Evolutionary conservation across 257 asterid genomes (phyloP).

Genomic region (Coffea canephora): DNA sequence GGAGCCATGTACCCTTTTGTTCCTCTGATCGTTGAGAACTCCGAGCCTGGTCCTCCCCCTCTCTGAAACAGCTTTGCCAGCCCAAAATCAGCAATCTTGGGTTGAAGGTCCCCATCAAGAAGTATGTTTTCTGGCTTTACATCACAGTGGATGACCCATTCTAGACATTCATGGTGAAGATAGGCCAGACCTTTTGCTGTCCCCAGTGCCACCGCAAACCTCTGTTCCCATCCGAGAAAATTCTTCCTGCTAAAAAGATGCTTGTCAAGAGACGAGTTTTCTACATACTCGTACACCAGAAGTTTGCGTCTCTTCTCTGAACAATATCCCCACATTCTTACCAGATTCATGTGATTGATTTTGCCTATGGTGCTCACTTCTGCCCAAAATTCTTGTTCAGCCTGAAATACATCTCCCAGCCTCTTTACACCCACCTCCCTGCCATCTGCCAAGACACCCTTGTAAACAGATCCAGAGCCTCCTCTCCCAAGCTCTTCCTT

Average conservation of each 20-base stretch:
- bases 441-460: slow-evolving; percentile 28
- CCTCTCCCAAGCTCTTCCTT: slow-evolving; percentile 39
- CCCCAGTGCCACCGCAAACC: slow-evolving; percentile 38
- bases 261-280: slow-evolving; percentile 34
- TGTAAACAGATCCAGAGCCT: slow-evolving; percentile 32
- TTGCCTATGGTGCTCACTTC: slow-evolving; percentile 35
- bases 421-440: slow-evolving; percentile 34
- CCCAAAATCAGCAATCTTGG: slow-evolving; percentile 50
- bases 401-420: slow-evolving; percentile 29
- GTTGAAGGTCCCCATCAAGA: slow-evolving; percentile 24
- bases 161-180: slow-evolving; percentile 44
- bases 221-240: slow-evolving; percentile 32
- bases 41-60: slow-evolving; percentile 26
- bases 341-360: slow-evolving; percentile 39
- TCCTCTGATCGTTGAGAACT: slow-evolving; percentile 32
- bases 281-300: slow-evolving; percentile 32
- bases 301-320: slow-evolving; percentile 32
- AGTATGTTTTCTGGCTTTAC: slow-evolving; percentile 43
- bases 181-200: slow-evolving; percentile 40
- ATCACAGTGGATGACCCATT: slow-evolving; percentile 50
- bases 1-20: slow-evolving; percentile 48
- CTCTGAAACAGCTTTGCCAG: slow-evolving; percentile 37
- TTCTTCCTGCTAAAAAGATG: slow-evolving; percentile 18
- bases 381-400: slow-evolving; percentile 35
- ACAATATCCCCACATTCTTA: slow-evolving; percentile 49